Base-by-base conservation (phyloP, 371 early-diverging fungal genomes). In the Mucor lusitanicus region DNA sequence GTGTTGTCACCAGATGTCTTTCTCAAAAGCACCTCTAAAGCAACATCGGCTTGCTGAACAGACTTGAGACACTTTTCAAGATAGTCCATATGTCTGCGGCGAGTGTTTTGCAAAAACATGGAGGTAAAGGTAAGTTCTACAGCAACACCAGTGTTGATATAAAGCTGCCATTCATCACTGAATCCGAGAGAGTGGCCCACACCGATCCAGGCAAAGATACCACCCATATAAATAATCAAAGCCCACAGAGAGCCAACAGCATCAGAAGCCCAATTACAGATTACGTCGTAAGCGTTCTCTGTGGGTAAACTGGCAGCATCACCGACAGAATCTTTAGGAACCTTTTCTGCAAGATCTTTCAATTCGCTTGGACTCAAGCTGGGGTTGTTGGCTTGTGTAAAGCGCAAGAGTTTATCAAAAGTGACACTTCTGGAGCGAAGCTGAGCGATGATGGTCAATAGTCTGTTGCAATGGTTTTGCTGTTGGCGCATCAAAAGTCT, bases 401-500 rank as follows among this genome's bases (percentile, higher is more conserved):
- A 46, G 17, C 37, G 40, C 1, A 72, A 39, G 5, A 72, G 37
- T 40, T 59, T 42, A 27, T 46, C 30, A 39, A 54, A 27, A 11
- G 69, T 69, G 8, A 9, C 13, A 3, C 27, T 50, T 55, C 72
- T 50, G 12, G 72, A 72, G 21, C 62, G 44, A 4, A 72, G 40
- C 40, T 64, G 64, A 3, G 69, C 61, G 25, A 68, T 27, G n/a
- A 72, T 56, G 13, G 44, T 39, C n/a, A 72, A 23, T 7, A 69
- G 15, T 37, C 39, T 21, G n/a, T 64, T 25, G 3, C 33, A 60
- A 21, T 68, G 56, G 21, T 64, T 72, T 25, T 64, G 61, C 7
- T 72, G 72, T 21, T 72, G 72, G 44, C 72, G 69, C 72, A 72
- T 72, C 13, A 72, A 61, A 59, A 72, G 72, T 58, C 56, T 56